Evolutionary conservation across 2,329 filamentous ascomycete species (phyloP).

Genomic region (Cryphonectria parasitica): DNA sequence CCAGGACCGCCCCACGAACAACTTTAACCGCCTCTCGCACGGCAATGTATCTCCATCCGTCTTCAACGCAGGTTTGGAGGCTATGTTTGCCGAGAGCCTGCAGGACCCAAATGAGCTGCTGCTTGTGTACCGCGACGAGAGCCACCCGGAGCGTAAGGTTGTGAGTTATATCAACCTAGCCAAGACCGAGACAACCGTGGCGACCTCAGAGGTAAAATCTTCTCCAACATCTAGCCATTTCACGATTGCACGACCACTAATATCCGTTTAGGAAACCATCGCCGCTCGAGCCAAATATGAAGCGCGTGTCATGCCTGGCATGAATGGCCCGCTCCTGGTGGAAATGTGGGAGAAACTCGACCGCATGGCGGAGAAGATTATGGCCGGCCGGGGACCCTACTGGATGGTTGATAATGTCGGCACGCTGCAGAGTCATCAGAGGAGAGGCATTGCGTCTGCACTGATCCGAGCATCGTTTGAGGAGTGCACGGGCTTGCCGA

Average conservation of each 20-base stretch:
- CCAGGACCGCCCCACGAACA: conserved; percentile 15
- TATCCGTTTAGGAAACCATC: background rate
- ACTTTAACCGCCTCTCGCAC: conserved; percentile 22
- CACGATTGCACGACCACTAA: background rate
- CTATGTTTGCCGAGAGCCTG: conserved; percentile 22
- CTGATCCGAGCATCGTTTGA: conserved; percentile 17
- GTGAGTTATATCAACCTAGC: conserved; percentile 26
- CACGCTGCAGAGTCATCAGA: conserved; percentile 16
- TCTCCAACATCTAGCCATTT: too few relatives aligned
- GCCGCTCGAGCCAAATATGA: conserved; percentile 6
- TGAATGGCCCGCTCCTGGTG: conserved; percentile 18
- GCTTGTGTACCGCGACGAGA: conserved; percentile 14
- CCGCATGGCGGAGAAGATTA: conserved; percentile 20
- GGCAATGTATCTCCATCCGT: conserved; percentile 11
- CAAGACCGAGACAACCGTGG: background rate
- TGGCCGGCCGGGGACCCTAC: conserved; percentile 11
- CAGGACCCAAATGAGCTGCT: conserved; percentile 18
- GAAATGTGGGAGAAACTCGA: conserved; percentile 25
- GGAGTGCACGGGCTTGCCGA: conserved; percentile 9
- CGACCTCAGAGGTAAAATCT: conserved; percentile 17
- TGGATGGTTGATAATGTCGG: conserved; percentile 22
- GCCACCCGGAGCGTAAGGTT: conserved; percentile 11
- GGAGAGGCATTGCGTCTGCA: conserved; percentile 11
- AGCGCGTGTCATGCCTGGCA: conserved; percentile 17
- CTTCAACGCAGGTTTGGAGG: conserved; percentile 16